These are phyloP conservation scores for Candida jianshihensis DNA, from an alignment of 805 yeast species.

Conservation along the genomic window DNA sequence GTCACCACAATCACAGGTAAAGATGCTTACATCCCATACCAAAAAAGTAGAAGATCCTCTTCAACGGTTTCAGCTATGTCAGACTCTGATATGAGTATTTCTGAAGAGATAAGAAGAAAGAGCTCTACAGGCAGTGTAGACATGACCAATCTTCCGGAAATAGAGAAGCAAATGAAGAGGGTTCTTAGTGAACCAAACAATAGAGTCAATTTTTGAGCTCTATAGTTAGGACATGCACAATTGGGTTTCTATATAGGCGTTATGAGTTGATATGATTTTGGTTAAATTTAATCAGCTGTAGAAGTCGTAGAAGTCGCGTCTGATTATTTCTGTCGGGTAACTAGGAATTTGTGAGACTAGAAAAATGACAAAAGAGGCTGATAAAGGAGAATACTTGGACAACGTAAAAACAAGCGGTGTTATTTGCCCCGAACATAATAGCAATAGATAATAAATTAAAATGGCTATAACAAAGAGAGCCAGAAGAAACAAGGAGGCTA, in stretches of 20 bases:
- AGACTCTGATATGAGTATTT: slow-evolving; percentile 1
- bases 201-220: slow-evolving; percentile 14
- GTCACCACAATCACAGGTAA: slow-evolving; percentile 11
- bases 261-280: background rate
- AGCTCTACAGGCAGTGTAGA: slow-evolving; percentile 1
- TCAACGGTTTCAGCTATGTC: slow-evolving; percentile 6
- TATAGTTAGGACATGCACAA: background rate
- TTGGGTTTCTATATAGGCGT: no score
- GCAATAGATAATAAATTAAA: no score
- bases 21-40: slow-evolving; percentile 15
- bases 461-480: slow-evolving; percentile 82
- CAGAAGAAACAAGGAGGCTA: slow-evolving; percentile 50
- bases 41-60: slow-evolving; percentile 18
- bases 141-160: background rate
- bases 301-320: no score
- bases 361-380: background rate
- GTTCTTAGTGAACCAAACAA: slow-evolving; percentile 16
- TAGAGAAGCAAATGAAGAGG: slow-evolving; percentile 6
- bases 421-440: no score
- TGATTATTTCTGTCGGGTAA: background rate
- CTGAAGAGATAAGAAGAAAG: slow-evolving; percentile 5
- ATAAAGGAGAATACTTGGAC: no score
- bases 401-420: no score
- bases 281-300: background rate
- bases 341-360: no score